A percentile compares a stretch with the other conserved stretches of the same genome.
Evolutionary conservation across 805 yeast species (phyloP).

Genomic region (Wickerhamiella shivajii): DNA sequence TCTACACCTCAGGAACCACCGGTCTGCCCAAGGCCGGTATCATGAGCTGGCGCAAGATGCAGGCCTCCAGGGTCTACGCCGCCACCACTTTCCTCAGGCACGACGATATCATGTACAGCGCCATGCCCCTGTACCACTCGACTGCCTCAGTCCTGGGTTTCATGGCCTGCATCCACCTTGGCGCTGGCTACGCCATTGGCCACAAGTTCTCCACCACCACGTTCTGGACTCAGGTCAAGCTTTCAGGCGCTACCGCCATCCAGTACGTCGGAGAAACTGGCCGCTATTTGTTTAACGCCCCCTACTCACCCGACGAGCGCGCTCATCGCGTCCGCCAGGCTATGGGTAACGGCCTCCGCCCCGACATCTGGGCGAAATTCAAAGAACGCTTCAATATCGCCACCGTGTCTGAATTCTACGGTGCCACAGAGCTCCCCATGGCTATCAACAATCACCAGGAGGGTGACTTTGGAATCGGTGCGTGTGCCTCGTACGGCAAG

Average conservation of each 20-base stretch:
- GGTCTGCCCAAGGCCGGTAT: conserved; percentile 91
- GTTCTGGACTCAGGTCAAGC: conserved; percentile 78
- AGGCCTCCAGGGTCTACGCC: conserved; percentile 60
- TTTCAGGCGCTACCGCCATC: conserved; percentile 58
- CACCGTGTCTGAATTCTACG: conserved; percentile 80
- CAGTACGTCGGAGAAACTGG: conserved; percentile 95
- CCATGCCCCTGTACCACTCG: conserved; percentile 93
- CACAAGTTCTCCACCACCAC: conserved; percentile 70
- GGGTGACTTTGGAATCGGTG: conserved; percentile 74
- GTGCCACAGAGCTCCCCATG: conserved; percentile 84
- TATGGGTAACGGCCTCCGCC: conserved; percentile 80
- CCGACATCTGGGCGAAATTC: conserved; percentile 76
- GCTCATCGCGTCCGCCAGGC: conserved; percentile 53
- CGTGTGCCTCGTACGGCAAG: conserved; percentile 65
- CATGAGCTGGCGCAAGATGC: conserved; percentile 78
- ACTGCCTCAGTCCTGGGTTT: conserved; percentile 83
- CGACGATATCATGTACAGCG: conserved; percentile 54
- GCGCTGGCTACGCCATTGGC: conserved; percentile 65
- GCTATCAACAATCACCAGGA: conserved; percentile 69
- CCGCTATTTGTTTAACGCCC: conserved; percentile 60
- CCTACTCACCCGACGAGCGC: conserved; percentile 45
- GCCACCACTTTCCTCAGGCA: conserved; percentile 45
- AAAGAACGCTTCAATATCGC: conserved; percentile 60
- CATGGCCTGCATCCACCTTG: conserved; percentile 48
- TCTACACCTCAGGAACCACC: conserved; percentile 89